Evolutionary conservation across 306 rosid species (phyloP).

Genomic region (Amphicarpaea edgeworthii): DNA sequence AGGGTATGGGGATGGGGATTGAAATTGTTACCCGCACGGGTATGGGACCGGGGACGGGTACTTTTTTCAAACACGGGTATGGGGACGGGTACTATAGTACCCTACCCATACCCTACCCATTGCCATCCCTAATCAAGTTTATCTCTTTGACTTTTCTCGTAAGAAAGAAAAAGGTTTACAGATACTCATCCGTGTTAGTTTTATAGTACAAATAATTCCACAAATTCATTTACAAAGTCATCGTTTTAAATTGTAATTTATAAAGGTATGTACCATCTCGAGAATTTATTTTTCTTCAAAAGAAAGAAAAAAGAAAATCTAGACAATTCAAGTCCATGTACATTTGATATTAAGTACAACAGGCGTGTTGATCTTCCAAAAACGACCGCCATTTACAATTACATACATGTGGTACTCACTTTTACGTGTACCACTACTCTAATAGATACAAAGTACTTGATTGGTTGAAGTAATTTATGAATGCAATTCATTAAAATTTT

Average conservation of each 20-base stretch:
- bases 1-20: too few species aligned
- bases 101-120: too few species aligned
- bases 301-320: neutral
- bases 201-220: neutral
- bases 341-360: conserved; percentile 12
- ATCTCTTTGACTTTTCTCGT: neutral
- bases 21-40: too few species aligned
- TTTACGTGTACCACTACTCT: neutral
- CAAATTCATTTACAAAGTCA: neutral
- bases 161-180: neutral
- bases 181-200: neutral
- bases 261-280: neutral
- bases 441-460: neutral
- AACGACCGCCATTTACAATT: neutral
- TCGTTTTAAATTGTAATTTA: neutral
- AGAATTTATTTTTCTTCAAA: neutral
- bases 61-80: too few species aligned
- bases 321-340: conserved; percentile 9
- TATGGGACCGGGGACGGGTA: too few species aligned
- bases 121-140: too few species aligned
- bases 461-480: too few species aligned
- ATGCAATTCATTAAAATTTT: too few species aligned
- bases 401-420: neutral
- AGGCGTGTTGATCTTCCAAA: neutral
- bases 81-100: too few species aligned